Evolutionary conservation across 768 basidiomycete species (phyloP).

Genomic region (Mycena galericulata): DNA sequence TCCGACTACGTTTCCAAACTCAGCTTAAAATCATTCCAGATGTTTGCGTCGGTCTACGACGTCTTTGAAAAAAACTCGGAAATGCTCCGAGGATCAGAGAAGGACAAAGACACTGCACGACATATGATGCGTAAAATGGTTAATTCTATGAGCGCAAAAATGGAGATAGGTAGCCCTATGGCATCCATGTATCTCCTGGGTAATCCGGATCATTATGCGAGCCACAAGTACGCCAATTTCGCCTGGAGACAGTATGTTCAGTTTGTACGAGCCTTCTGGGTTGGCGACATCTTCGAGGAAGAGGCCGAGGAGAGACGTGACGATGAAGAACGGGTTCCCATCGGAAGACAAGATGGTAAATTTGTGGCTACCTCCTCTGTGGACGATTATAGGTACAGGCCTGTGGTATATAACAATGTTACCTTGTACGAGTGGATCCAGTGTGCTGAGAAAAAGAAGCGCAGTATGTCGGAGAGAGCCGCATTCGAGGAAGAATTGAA

Average conservation of each 20-base stretch:
- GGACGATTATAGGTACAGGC: not conserved
- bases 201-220: not conserved
- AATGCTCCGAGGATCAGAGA: not conserved
- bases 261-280: not conserved
- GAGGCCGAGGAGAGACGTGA: not conserved
- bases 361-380: not conserved
- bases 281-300: not conserved
- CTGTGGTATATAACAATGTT: not conserved
- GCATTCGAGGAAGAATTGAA: not conserved
- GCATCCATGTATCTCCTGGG: not conserved
- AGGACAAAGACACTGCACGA: slow-evolving; percentile 31
- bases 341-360: not conserved
- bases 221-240: not conserved
- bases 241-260: not conserved
- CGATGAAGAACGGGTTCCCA: not conserved
- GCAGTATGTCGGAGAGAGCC: not conserved
- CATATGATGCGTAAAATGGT: not conserved
- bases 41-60: not conserved
- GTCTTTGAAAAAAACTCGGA: slow-evolving; percentile 35
- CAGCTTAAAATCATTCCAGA: not conserved
- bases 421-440: not conserved
- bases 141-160: not conserved
- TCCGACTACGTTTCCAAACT: not conserved
- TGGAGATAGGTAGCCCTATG: too few species aligned
- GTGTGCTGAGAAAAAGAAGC: not conserved